Evolutionary conservation across 2,329 filamentous ascomycete genomes (phyloP).

Genomic region (Apiospora koreana): DNA sequence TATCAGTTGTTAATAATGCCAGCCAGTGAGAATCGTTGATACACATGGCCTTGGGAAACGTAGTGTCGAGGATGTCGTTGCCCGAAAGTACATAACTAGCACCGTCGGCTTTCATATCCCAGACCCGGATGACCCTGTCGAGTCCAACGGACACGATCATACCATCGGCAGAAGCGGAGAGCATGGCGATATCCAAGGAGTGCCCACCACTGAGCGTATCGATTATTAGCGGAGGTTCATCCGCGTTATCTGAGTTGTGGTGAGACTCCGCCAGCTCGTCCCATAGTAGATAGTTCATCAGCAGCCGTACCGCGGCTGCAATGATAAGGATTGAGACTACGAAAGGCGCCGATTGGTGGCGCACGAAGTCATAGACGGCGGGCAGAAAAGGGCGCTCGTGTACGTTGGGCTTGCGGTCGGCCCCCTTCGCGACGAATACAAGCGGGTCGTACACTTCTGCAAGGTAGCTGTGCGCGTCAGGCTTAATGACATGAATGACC

Average conservation of each 20-base stretch:
- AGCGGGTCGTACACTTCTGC: slow-evolving; percentile 75
- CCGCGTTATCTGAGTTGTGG: slow-evolving; percentile 46
- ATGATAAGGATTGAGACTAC: slow-evolving; percentile 63
- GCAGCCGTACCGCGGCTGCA: slow-evolving; percentile 64
- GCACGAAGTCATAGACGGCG: slow-evolving; percentile 67
- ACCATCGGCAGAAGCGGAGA: slow-evolving; percentile 63
- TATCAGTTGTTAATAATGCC: slow-evolving; percentile 62
- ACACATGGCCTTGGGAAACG: slow-evolving; percentile 62
- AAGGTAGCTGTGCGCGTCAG: slow-evolving; percentile 68
- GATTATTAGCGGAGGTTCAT: slow-evolving; percentile 56
- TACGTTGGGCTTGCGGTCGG: slow-evolving; percentile 62
- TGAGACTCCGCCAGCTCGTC: slow-evolving; percentile 55
- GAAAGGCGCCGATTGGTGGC: slow-evolving; percentile 60
- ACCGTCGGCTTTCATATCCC: slow-evolving; percentile 55
- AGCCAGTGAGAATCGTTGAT: slow-evolving; percentile 68
- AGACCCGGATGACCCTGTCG: slow-evolving; percentile 68
- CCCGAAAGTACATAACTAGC: slow-evolving; percentile 41
- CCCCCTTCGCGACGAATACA: slow-evolving; percentile 69
- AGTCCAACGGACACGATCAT: slow-evolving; percentile 70
- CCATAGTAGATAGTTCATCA: slow-evolving; percentile 76
- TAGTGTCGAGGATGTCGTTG: slow-evolving; percentile 43
- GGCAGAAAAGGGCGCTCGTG: slow-evolving; percentile 52
- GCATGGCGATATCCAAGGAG: slow-evolving; percentile 66
- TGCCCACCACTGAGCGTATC: slow-evolving; percentile 65
- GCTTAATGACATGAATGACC: slow-evolving; percentile 75